Evolutionary conservation across 768 basidiomycete species (phyloP).

Genomic region (Tulasnella sp.): DNA sequence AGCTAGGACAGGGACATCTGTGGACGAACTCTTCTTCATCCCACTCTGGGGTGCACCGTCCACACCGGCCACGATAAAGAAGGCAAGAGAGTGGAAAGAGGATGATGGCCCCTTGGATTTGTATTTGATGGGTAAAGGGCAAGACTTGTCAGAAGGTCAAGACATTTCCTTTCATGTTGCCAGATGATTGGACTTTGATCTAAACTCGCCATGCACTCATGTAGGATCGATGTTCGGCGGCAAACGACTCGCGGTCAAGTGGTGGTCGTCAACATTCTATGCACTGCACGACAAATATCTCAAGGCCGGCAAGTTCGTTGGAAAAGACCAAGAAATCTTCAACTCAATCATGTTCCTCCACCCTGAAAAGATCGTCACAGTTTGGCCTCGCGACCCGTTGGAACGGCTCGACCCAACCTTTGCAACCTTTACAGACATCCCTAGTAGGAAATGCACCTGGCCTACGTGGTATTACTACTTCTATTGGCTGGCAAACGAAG

Average conservation of each 20-base stretch:
- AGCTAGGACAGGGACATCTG: slow-evolving; percentile 36
- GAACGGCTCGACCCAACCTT: slow-evolving; percentile 18
- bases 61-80: slow-evolving; percentile 32
- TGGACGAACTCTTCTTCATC: slow-evolving; percentile 51
- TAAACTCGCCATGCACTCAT: background rate
- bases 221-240: slow-evolving; percentile 61
- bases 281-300: slow-evolving; percentile 53
- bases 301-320: slow-evolving; percentile 48
- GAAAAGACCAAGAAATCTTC: slow-evolving; percentile 57
- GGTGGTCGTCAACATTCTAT: slow-evolving; percentile 50
- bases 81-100: slow-evolving; percentile 41
- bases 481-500: slow-evolving; percentile 45
- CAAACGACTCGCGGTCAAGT: slow-evolving; percentile 44
- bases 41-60: slow-evolving; percentile 44
- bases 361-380: slow-evolving; percentile 47
- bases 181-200: background rate
- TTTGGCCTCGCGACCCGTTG: slow-evolving; percentile 40
- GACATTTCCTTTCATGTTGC: background rate
- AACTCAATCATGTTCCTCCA: slow-evolving; percentile 48
- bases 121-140: slow-evolving; percentile 39
- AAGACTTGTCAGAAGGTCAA: slow-evolving; percentile 46
- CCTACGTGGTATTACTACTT: slow-evolving; percentile 51
- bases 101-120: slow-evolving; percentile 50
- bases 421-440: slow-evolving; percentile 30
- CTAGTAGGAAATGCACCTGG: slow-evolving; percentile 40